phyloP scores from a whole-genome alignment of 2,329 filamentous ascomycete species.

The Xylariales sp. region DNA sequence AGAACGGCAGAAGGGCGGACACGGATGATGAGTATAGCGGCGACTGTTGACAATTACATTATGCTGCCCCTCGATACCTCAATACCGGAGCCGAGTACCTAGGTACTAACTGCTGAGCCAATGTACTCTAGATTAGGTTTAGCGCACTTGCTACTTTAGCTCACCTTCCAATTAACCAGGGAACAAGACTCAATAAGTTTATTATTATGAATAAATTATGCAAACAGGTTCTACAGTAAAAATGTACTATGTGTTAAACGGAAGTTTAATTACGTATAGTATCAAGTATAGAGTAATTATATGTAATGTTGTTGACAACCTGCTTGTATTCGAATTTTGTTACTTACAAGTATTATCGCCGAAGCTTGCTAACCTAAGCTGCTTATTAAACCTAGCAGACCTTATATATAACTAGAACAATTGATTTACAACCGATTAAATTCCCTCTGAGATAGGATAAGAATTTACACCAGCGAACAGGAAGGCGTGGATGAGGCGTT shows the following conservation, averaged over 20 bases:
- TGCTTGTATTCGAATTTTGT: conserved; percentile 7
- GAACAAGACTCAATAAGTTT: neutral
- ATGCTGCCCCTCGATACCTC: too few relatives aligned
- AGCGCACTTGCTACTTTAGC: too few relatives aligned
- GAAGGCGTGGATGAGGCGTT: conserved; percentile 18
- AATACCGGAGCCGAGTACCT: too few relatives aligned
- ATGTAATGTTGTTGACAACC: neutral
- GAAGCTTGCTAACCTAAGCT: conserved; percentile 1
- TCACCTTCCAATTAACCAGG: too few relatives aligned
- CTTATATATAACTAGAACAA: conserved; percentile 22
- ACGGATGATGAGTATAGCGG: too few relatives aligned
- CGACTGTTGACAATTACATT: too few relatives aligned
- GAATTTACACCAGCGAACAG: conserved; percentile 20
- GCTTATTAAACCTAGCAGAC: conserved; percentile 4
- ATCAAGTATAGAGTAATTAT: neutral
- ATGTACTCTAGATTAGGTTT: too few relatives aligned
- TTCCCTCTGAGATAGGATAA: conserved; percentile 8
- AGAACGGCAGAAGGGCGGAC: too few relatives aligned
- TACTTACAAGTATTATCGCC: conserved; percentile 14
- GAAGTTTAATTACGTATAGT: conserved; percentile 5
- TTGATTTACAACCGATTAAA: conserved; percentile 20
- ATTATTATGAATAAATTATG: conserved; percentile 3
- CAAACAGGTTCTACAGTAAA: neutral
- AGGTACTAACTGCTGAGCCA: too few relatives aligned
- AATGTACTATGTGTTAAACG: conserved; percentile 5